A percentile compares a stretch with the other conserved stretches of the same genome.
These are phyloP conservation scores for Juncus inflexus DNA, from an alignment of 176 grass and related monocot genomes.

Conservation along the genomic window DNA sequence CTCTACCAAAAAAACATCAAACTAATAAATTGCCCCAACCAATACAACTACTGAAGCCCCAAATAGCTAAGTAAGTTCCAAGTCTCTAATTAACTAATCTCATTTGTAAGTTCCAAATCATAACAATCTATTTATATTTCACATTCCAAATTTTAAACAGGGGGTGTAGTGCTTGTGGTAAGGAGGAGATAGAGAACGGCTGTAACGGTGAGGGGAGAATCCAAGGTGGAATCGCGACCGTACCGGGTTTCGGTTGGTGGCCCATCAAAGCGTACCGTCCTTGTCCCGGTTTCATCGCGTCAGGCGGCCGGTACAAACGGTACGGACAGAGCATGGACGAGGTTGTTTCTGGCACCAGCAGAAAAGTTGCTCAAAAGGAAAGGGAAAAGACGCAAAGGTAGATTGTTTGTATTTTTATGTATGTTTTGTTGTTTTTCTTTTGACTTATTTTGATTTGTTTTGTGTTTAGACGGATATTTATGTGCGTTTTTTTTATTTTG, in stretches of 20 bases:
- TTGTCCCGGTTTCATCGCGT: slow-evolving; percentile 65
- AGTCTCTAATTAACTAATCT: too few relatives aligned
- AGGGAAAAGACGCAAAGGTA: slow-evolving; percentile 22
- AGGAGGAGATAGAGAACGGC: slow-evolving; percentile 54
- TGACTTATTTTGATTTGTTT: neutral
- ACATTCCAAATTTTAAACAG: slow-evolving; percentile 18
- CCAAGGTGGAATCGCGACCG: slow-evolving; percentile 81
- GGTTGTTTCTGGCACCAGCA: slow-evolving; percentile 53
- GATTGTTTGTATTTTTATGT: slow-evolving; percentile 6
- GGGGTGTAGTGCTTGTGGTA: slow-evolving; percentile 72
- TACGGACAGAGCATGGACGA: slow-evolving; percentile 93
- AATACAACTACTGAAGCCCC: too few relatives aligned
- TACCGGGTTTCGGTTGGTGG: slow-evolving; percentile 90
- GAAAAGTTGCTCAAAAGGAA: slow-evolving; percentile 27
- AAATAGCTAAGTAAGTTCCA: too few relatives aligned
- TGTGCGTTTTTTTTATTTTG: too few relatives aligned
- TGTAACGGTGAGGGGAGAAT: slow-evolving; percentile 96
- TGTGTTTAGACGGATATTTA: too few relatives aligned
- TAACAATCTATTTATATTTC: too few relatives aligned
- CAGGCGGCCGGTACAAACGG: slow-evolving; percentile 78
- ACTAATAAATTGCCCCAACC: too few relatives aligned
- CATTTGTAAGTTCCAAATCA: too few relatives aligned
- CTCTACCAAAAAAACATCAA: too few relatives aligned
- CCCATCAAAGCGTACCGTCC: slow-evolving; percentile 91
- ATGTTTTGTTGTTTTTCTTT: neutral